Conservation (phyloP, 2,329 filamentous ascomycete species). For the Apiospora kogelbergensis region DNA sequence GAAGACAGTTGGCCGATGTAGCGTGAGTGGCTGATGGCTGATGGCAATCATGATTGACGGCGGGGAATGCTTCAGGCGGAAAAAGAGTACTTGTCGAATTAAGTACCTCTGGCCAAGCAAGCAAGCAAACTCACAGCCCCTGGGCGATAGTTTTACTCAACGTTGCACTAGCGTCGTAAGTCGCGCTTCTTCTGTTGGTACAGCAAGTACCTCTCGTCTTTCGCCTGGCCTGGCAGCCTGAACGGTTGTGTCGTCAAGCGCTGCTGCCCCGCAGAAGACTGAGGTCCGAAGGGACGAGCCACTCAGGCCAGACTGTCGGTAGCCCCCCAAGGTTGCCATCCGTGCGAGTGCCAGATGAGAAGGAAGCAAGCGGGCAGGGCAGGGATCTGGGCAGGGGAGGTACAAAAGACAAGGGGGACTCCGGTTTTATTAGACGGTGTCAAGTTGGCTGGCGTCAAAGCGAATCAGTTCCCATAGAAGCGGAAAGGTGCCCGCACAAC, state of each 20-base stretch:
- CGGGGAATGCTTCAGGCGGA: background rate
- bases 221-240: background rate
- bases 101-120: background rate
- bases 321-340: background rate
- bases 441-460: conserved; percentile 7
- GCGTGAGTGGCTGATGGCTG: background rate
- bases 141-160: background rate
- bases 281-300: background rate
- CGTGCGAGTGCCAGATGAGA: background rate
- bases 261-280: background rate
- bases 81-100: background rate
- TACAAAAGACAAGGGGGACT: background rate
- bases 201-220: background rate
- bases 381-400: too few species aligned
- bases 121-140: background rate
- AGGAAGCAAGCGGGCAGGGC: background rate
- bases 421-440: conserved; percentile 7
- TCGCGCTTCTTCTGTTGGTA: conserved; percentile 4
- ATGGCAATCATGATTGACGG: background rate
- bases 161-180: background rate
- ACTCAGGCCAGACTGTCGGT: background rate
- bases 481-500: conserved; percentile 2
- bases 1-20: background rate
- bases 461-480: conserved; percentile 4
- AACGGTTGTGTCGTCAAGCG: conserved; percentile 5